Base-by-base conservation (phyloP, 345 rosid genomes). In the Luvunga scandens region DNA sequence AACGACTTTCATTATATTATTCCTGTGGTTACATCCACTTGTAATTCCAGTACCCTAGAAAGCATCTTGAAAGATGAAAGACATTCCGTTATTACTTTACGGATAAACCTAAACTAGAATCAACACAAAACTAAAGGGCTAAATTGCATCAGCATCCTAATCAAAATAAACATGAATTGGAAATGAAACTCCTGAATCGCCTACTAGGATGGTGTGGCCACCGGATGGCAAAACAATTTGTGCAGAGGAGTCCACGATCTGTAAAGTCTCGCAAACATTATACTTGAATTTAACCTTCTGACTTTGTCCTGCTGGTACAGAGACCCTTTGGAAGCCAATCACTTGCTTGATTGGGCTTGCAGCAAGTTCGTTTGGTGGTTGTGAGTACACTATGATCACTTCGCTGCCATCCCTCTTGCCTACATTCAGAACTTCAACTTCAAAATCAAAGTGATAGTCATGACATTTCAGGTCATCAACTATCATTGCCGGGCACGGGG, bases 281-380 rank as follows among this genome's bases (percentile, higher is more conserved):
- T 85, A 56, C 36, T 31, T 27, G 31, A 88, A 87, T 6, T 66
- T 67, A 1, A 84, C 84, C 66, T 36, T 78, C 18, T 42, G 18
- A 7, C 64, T 82, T 21, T 25, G 10, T 21, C 81, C 83, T 7
- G 78, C 81, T 14, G 68, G 9, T 33, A 87, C 75, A 62, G 33
- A 71, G 36, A 80, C 86, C 69, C 83, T 82, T 71, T 77, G n/a
- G 75, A 87, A 88, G 0, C 80, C 91, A 39, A 85, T 71, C 53
- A 87, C 82, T 60, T 82, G 87, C 74, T 83, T 87, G 2, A 59
- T 7, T 48, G 36, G 82, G 1, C 81, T 65, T 9, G 72, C 73
- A 1, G 24, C 56, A 2, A 87, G 79, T 7, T 81, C 83, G 0
- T 36, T 42, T 0, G 86, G 91, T 0, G 91, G 87, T 34, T 80